Evolutionary conservation across 805 yeast species (phyloP), one percentile per base, ranked within the genome.

Genomic region (Hanseniaspora pseudoguilliermondii): DNA sequence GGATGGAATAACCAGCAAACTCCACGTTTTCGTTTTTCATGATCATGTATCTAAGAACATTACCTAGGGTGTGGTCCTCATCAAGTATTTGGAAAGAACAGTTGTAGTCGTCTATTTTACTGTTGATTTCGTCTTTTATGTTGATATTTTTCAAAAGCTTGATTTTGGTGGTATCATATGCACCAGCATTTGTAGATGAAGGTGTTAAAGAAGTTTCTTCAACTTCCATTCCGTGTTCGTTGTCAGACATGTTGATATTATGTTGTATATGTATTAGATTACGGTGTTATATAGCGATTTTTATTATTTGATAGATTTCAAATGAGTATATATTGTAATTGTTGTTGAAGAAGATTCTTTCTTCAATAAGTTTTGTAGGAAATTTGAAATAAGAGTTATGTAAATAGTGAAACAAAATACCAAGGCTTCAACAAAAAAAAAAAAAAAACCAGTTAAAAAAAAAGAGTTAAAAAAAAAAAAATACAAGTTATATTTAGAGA

Each of bases 1-100:
- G 98, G 62, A 93, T 93, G 46, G 97, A 88, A 72, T 93, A 93
- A 57, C 98, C 98, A 67, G 97, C 91, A 69, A 93, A 93, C 67
- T 93, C 98, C 27, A 93, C 98, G 61, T 89, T 95, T 40, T 97
- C 96, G 66, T 93, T 93, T 72, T 91, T 90, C 95, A 93, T 89
- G 63, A 93, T 88, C 67, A 91, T 82, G 70, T 89, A 90, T 68
- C 97, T 82, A 54, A 93, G 77, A 6, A 97, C 85, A 65, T 93
- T 93, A 25, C 98, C 98, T 51, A 93, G 72, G 1, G 98, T 93
- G 68, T 93, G 98, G 71, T 93, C 98, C 70, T 93, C 98, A 62
- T 89, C 93, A 35, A 80, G 68, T 59, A 93, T 84, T 70, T 91
- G 95, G 73, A 93, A 93, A 5, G 96, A 87, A 0, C 95, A 40